Conservation (phyloP, 768 basidiomycete species). For the Lactifluus volemus region DNA sequence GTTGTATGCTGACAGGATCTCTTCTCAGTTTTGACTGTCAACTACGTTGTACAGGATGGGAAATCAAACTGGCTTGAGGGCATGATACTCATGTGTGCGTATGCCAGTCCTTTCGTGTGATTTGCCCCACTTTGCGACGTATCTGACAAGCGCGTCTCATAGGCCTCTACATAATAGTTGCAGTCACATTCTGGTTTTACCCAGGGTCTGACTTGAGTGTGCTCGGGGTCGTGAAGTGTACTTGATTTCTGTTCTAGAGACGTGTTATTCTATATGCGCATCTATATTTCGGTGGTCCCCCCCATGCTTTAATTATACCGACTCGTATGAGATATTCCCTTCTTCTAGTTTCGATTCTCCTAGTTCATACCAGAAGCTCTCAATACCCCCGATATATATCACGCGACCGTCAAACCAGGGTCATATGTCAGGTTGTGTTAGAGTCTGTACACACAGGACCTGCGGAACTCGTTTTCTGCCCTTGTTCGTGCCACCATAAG, state of each 20-base stretch:
- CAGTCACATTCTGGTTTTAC: slow-evolving; percentile 59
- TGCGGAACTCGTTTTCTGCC: no score
- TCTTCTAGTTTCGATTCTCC: no score
- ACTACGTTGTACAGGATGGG: slow-evolving; percentile 73
- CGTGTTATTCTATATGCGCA: background rate
- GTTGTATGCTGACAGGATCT: background rate
- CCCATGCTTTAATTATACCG: no score
- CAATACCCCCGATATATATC: no score
- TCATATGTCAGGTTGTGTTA: no score
- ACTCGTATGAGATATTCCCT: no score
- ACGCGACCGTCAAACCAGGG: no score
- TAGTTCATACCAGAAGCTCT: no score
- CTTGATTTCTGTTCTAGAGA: background rate
- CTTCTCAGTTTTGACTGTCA: slow-evolving; percentile 73
- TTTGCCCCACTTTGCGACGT: background rate
- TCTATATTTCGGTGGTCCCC: background rate
- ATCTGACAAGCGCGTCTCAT: slow-evolving; percentile 5
- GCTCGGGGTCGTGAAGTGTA: slow-evolving; percentile 2
- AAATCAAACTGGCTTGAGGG: slow-evolving; percentile 85
- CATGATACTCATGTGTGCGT: slow-evolving; percentile 57
- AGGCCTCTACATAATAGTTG: slow-evolving; percentile 68
- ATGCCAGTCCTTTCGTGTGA: background rate
- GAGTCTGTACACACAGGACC: no score
- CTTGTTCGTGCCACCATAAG: no score
- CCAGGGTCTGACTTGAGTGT: slow-evolving; percentile 24